A percentile compares a stretch with the other conserved stretches of the same genome.
These are phyloP conservation scores for Penicillium salamii DNA, from an alignment of 495 filamentous ascomycete species.

Conservation along the genomic window DNA sequence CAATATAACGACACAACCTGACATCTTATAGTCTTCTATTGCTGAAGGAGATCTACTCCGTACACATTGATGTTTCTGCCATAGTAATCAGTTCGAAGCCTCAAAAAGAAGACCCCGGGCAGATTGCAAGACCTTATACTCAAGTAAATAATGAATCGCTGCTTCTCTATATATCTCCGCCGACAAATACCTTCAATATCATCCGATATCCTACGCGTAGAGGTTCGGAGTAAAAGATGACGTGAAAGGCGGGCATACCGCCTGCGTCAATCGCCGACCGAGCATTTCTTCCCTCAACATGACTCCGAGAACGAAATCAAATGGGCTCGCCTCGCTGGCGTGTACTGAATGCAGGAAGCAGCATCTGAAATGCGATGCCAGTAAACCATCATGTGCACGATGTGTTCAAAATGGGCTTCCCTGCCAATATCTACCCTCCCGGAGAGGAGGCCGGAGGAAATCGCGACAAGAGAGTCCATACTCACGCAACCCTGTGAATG, in stretches of 20 bases:
- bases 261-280: conserved; percentile 1
- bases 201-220: no score
- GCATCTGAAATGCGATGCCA: conserved; percentile 42
- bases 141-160: no score
- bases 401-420: conserved; percentile 26
- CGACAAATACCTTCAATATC: no score
- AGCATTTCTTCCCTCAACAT: conserved; percentile 4
- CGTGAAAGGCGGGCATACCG: background rate
- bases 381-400: conserved; percentile 35
- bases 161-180: no score
- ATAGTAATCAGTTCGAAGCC: no score
- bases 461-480: conserved; percentile 22
- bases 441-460: conserved; percentile 36
- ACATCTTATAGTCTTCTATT: no score
- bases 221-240: background rate
- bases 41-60: no score
- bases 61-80: no score
- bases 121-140: no score
- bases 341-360: conserved; percentile 44
- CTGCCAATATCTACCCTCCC: conserved; percentile 40
- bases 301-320: conserved; percentile 21
- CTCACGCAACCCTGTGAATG: conserved; percentile 3
- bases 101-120: no score
- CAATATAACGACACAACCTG: no score
- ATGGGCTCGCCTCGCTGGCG: conserved; percentile 31